Conservation (phyloP, 345 rosid genomes). For the Turritis glabra region DNA sequence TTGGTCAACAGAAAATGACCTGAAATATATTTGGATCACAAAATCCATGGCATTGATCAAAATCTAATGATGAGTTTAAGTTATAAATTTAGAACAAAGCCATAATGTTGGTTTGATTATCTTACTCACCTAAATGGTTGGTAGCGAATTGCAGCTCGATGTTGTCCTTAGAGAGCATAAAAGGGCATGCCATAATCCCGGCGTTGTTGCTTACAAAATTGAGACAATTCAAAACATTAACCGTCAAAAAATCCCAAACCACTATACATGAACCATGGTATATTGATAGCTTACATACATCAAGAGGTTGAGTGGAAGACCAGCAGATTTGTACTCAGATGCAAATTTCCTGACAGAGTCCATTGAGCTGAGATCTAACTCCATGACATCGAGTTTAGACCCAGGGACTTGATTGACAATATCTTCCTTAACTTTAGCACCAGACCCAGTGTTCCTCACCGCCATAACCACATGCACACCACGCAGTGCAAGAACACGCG, state of each 20-base stretch:
- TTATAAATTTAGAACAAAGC: neutral
- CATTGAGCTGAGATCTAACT: conserved; percentile 66
- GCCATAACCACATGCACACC: conserved; percentile 71
- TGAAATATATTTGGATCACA: conserved; percentile 27
- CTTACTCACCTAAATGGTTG: conserved; percentile 53
- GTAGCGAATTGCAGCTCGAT: conserved; percentile 60
- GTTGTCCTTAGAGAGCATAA: conserved; percentile 53
- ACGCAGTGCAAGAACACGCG: conserved; percentile 65
- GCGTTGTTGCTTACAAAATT: conserved; percentile 44
- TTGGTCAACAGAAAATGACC: conserved; percentile 74
- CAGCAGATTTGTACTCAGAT: conserved; percentile 49
- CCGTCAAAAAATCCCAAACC: neutral
- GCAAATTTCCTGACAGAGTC: conserved; percentile 61
- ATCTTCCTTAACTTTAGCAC: conserved; percentile 49
- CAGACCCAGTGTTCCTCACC: conserved; percentile 56
- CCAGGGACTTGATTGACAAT: conserved; percentile 51
- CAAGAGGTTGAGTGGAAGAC: conserved; percentile 64
- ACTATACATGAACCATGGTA: neutral
- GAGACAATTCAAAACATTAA: conserved; percentile 3
- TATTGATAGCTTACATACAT: conserved; percentile 53
- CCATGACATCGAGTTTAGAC: conserved; percentile 68
- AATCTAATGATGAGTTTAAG: neutral
- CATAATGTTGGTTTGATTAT: neutral
- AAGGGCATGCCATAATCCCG: conserved; percentile 49
- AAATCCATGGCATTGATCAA: neutral